phyloP scores from a whole-genome alignment of 148 eudicot genomes.

The Rhododendron molle region DNA sequence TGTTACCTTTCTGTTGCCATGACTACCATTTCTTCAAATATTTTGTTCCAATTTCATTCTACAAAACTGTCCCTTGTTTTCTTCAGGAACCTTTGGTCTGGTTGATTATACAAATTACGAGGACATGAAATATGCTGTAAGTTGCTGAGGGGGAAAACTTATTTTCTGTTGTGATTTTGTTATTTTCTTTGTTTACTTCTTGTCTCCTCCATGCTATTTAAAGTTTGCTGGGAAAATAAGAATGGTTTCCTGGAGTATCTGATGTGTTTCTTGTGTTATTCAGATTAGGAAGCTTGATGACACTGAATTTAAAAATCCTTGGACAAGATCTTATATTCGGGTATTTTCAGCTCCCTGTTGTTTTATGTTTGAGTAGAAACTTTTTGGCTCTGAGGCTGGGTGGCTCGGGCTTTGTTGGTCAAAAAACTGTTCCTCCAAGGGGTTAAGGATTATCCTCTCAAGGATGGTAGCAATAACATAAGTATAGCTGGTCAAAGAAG shows the following conservation, averaged over 20 bases:
- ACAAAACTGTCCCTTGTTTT: background rate
- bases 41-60: background rate
- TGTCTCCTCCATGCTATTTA: background rate
- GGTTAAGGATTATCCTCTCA: background rate
- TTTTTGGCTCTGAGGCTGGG: background rate
- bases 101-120: conserved; percentile 92
- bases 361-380: background rate
- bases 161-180: background rate
- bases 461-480: background rate
- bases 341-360: conserved; percentile 28
- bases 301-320: conserved; percentile 91
- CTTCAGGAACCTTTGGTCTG: conserved; percentile 85
- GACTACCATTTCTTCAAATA: background rate
- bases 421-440: background rate
- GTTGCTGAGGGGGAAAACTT: conserved; percentile 13
- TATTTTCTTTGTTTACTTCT: background rate
- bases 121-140: conserved; percentile 99
- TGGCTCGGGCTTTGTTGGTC: background rate
- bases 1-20: background rate
- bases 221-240: background rate
- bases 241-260: background rate
- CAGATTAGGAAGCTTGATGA: conserved; percentile 97
- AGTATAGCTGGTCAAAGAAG: background rate
- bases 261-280: conserved; percentile 5
- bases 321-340: conserved; percentile 83